Base-by-base conservation (phyloP, 192 early-diverging fungal species). In the Kickxella alabastrina region DNA sequence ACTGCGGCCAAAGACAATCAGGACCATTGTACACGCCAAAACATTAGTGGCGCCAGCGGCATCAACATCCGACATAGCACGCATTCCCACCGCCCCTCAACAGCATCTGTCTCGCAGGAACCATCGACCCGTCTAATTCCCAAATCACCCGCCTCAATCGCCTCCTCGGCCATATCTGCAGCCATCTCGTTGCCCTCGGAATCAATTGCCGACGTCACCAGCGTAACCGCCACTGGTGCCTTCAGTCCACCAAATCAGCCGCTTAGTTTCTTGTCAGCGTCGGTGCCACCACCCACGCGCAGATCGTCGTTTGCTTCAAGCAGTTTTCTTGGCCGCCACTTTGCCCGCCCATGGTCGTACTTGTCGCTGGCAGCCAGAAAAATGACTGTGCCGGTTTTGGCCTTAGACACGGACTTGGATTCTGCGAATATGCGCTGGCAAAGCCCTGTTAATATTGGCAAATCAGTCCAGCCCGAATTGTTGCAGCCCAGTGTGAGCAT, bases 171-270 rank as follows among this genome's bases (percentile, higher is more conserved):
- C 14, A 25, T 28, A 25, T 22, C 51, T 18, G 18, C 51, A 9
- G 26, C 51, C 0, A 39, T 43, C 4, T 39, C 38, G 38, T 25
- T 23, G 14, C 39, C 51, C 14, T 24, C 39, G n/a, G 28, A 19
- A 18, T 39, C 51, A 6, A 43, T 41, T 26, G 21, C 35, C 28
- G 26, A 41, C n/a, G 52, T 54, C 27, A 43, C 29, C 28, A 54
- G 23, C 31, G 52, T 54, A 19, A 43, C 52, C n/a, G 52, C 41
- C 18, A 22, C 40, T 23, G 52, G 52, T 23, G 52, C 52, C 3
- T 54, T 54, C 22, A 54, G 52, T 21, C 52, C 52, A 17, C 39
- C 40, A 43, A 12, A 19, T 28, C 39, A 40, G n/a, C 17, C 51
- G 6, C 26, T 53, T 18, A 25, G 21, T 10, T 25, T 53, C 25